Conservation (phyloP, 331 rosid species). For the Dryas integrifolia region DNA sequence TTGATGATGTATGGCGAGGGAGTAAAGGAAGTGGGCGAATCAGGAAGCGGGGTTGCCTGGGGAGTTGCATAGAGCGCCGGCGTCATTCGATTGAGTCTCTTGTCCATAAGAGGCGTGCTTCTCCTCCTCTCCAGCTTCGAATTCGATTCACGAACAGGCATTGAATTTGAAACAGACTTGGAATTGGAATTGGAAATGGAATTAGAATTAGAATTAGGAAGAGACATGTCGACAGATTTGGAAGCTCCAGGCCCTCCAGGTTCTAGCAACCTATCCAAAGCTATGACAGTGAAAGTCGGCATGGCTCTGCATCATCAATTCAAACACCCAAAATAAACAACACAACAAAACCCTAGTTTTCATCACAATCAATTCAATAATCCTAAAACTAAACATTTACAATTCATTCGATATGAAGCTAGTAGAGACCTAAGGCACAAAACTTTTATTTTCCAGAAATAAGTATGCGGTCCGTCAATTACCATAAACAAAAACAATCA, state of each 20-base stretch:
- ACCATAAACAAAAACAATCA: neutral
- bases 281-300: slow-evolving; percentile 78
- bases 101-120: slow-evolving; percentile 36
- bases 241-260: slow-evolving; percentile 56
- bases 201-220: slow-evolving; percentile 15
- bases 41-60: slow-evolving; percentile 73
- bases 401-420: neutral
- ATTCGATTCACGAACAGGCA: slow-evolving; percentile 33
- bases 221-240: slow-evolving; percentile 58
- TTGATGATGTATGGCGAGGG: slow-evolving; percentile 91
- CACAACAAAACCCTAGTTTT: neutral
- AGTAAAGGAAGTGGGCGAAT: slow-evolving; percentile 73
- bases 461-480: neutral
- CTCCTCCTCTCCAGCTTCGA: slow-evolving; percentile 55
- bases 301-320: slow-evolving; percentile 51
- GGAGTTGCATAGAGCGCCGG: slow-evolving; percentile 92
- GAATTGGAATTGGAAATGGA: no score
- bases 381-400: neutral
- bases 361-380: neutral
- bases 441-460: neutral
- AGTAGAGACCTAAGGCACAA: neutral
- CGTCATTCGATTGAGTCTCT: slow-evolving; percentile 50
- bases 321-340: slow-evolving; percentile 19
- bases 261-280: slow-evolving; percentile 83
- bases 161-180: slow-evolving; percentile 26